These are phyloP conservation scores for Mycena amicta DNA, from an alignment of 768 basidiomycete species.

Conservation along the genomic window DNA sequence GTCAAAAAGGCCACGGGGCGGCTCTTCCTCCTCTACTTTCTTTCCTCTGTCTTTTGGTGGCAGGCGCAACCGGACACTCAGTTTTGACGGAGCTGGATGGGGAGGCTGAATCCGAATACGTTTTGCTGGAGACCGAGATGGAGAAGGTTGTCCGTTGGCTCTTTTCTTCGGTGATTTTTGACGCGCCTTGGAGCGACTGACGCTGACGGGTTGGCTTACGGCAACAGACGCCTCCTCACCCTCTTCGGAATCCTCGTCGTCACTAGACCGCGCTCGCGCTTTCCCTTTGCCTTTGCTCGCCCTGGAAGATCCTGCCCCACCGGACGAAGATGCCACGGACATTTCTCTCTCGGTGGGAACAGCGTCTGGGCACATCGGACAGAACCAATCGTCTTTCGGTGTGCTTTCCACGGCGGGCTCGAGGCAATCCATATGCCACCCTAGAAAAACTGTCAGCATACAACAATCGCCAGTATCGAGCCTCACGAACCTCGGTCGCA, in stretches of 20 bases:
- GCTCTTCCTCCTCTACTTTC: constrained; percentile 65
- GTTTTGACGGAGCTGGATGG: constrained; percentile 34
- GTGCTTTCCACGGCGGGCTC: constrained; percentile 67
- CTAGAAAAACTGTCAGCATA: constrained; percentile 36
- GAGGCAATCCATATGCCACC: constrained; percentile 86
- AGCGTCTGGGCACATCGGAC: constrained; percentile 57
- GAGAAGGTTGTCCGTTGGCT: constrained; percentile 22
- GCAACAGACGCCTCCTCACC: constrained; percentile 34
- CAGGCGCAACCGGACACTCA: constrained; percentile 56
- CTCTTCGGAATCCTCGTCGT: constrained; percentile 34
- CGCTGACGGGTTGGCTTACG: constrained; percentile 24
- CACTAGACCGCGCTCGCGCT: constrained; percentile 28
- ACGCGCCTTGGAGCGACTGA: constrained; percentile 21
- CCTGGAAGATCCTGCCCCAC: constrained; percentile 26
- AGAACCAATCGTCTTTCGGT: constrained; percentile 80
- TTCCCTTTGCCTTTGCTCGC: constrained; percentile 35
- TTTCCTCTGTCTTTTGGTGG: constrained; percentile 62
- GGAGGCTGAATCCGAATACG: constrained; percentile 53
- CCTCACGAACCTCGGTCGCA: constrained; percentile 79
- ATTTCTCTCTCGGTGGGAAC: constrained; percentile 27
- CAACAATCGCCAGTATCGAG: constrained; percentile 23
- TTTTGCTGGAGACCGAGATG: constrained; percentile 38
- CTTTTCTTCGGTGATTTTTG: constrained; percentile 29
- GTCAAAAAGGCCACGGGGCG: constrained; percentile 73
- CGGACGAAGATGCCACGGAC: constrained; percentile 49